Conservation (phyloP, 2,329 filamentous ascomycete species). For the Cytospora paraplurivora region DNA sequence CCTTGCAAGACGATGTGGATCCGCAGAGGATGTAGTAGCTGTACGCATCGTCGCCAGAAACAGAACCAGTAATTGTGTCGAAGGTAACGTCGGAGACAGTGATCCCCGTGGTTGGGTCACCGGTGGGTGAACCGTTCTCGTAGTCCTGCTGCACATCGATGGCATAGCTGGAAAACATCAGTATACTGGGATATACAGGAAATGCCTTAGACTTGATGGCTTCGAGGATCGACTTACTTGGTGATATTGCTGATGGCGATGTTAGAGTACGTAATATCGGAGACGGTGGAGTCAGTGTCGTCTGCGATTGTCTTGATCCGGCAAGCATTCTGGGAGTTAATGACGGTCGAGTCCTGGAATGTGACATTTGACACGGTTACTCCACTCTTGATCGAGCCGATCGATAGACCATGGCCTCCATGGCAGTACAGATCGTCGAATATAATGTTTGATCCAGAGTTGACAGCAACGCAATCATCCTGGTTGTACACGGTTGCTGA, state of each 20-base stretch:
- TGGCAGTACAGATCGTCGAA: slow-evolving; percentile 49
- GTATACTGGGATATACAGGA: neutral
- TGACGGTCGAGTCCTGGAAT: slow-evolving; percentile 51
- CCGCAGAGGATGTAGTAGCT: slow-evolving; percentile 58
- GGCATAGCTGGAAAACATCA: slow-evolving; percentile 35
- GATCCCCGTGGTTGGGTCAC: slow-evolving; percentile 49
- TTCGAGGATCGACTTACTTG: neutral
- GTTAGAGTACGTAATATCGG: slow-evolving; percentile 32
- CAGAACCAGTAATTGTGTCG: slow-evolving; percentile 46
- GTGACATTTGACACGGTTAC: slow-evolving; percentile 55
- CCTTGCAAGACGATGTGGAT: slow-evolving; percentile 32
- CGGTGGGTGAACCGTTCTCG: slow-evolving; percentile 48
- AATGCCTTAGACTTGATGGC: neutral
- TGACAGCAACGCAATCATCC: slow-evolving; percentile 62
- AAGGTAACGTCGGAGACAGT: slow-evolving; percentile 54
- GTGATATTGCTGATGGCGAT: slow-evolving; percentile 33
- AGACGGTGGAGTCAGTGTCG: slow-evolving; percentile 42
- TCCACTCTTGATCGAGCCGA: slow-evolving; percentile 47
- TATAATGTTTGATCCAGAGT: slow-evolving; percentile 53
- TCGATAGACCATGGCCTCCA: slow-evolving; percentile 47
- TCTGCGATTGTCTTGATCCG: slow-evolving; percentile 53
- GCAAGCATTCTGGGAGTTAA: slow-evolving; percentile 55
- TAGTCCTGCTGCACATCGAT: slow-evolving; percentile 48
- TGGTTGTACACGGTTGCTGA: slow-evolving; percentile 60
- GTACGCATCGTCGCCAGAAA: slow-evolving; percentile 38